Conservation (phyloP, 768 basidiomycete genomes). For the Trametes cinnabarina region DNA sequence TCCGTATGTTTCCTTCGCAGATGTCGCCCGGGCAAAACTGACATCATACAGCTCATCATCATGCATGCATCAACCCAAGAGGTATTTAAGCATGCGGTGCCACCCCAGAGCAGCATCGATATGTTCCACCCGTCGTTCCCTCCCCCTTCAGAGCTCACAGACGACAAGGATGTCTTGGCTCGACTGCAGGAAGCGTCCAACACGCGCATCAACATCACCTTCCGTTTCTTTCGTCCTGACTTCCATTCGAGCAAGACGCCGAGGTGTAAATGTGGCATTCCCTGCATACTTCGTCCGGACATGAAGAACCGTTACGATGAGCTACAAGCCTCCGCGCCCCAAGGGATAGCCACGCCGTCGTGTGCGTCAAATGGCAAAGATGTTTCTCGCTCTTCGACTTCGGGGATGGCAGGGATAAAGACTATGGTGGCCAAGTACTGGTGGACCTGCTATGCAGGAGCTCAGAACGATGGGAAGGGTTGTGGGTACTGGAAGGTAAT, state of each 20-base stretch:
- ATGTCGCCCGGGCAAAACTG: not conserved
- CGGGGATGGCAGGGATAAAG: constrained; percentile 4
- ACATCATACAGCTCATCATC: constrained; percentile 57
- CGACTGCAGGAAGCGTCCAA: constrained; percentile 47
- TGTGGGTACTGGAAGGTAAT: constrained; percentile 74
- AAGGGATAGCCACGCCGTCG: not conserved
- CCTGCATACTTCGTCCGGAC: constrained; percentile 69
- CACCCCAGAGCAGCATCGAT: constrained; percentile 69
- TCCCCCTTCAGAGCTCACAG: constrained; percentile 16
- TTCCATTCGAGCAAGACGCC: constrained; percentile 66
- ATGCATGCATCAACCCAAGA: constrained; percentile 89
- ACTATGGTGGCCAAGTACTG: constrained; percentile 57
- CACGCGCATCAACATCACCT: constrained; percentile 81
- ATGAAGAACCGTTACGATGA: constrained; percentile 64
- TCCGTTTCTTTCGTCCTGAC: constrained; percentile 84
- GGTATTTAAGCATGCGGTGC: constrained; percentile 75
- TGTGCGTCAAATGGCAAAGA: not conserved
- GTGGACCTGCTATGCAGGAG: constrained; percentile 80
- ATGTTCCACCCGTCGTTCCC: constrained; percentile 56
- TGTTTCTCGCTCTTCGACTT: not conserved
- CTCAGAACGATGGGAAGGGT: constrained; percentile 81
- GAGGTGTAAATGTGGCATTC: constrained; percentile 69
- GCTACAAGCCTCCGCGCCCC: not conserved
- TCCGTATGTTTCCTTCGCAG: constrained; percentile 46
- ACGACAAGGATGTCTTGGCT: constrained; percentile 2